Conservation (phyloP, 768 basidiomycete genomes). For the Rhodosporidiobolus odoratus region DNA sequence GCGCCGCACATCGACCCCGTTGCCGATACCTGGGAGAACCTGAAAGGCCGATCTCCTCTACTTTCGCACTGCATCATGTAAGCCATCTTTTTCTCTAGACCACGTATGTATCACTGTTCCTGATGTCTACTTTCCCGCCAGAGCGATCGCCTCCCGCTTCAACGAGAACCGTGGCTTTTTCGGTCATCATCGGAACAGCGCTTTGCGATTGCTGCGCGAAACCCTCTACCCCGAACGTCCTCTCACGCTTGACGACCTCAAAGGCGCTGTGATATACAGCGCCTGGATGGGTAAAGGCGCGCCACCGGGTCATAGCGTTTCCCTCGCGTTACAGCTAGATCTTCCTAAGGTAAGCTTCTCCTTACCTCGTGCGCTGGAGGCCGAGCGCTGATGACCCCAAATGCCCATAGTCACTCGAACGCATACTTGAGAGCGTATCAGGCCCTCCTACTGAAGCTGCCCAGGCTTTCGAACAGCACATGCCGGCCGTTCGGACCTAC, state of each 20-base stretch:
- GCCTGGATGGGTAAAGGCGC: constrained; percentile 33
- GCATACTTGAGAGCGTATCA: constrained; percentile 6
- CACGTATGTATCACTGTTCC: not conserved
- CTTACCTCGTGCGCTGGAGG: not conserved
- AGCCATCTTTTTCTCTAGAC: not conserved
- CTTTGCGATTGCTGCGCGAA: constrained; percentile 17
- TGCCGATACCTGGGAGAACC: constrained; percentile 10
- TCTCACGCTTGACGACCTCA: constrained; percentile 30
- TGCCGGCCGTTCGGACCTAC: constrained; percentile 25
- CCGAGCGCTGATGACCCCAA: not conserved
- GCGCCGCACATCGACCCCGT: constrained; percentile 32
- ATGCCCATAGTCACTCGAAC: constrained; percentile 4
- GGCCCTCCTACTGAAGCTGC: constrained; percentile 7
- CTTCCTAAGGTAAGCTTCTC: constrained; percentile 2
- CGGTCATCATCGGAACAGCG: constrained; percentile 1
- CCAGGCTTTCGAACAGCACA: constrained; percentile 16
- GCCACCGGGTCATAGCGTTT: constrained; percentile 27
- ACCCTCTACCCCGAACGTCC: constrained; percentile 23
- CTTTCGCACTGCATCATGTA: constrained; percentile 27
- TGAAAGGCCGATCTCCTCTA: constrained; percentile 16
- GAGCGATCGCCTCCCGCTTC: constrained; percentile 27
- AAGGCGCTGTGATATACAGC: constrained; percentile 18
- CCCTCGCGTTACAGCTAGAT: constrained; percentile 33
- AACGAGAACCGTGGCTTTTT: constrained; percentile 14
- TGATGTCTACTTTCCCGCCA: not conserved